Conservation (phyloP, 1,139 yeast genomes). For the Taphrina wiesneri region DNA sequence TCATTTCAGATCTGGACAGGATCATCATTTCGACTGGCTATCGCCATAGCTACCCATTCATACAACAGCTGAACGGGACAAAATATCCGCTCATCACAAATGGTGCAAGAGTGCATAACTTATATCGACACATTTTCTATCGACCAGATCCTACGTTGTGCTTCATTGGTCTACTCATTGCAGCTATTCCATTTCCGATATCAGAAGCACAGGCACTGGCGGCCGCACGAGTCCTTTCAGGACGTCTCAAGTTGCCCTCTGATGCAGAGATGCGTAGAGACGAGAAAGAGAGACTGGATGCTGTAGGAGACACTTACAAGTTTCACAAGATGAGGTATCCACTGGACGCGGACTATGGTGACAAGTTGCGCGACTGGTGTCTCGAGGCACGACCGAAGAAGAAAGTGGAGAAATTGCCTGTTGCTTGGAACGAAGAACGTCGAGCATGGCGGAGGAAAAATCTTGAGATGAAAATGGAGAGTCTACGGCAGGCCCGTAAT, state of each 20-base stretch:
- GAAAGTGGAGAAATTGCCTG: slow-evolving; percentile 17
- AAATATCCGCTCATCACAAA: slow-evolving; percentile 49
- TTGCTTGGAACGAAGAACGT: slow-evolving; percentile 20
- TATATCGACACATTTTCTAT: slow-evolving; percentile 58
- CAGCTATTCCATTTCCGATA: slow-evolving; percentile 60
- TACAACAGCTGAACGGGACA: slow-evolving; percentile 45
- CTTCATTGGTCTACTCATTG: slow-evolving; percentile 55
- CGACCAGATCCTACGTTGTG: slow-evolving; percentile 59
- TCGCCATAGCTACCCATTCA: slow-evolving; percentile 20
- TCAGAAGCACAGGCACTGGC: slow-evolving; percentile 51
- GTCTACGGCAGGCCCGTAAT: slow-evolving; percentile 6
- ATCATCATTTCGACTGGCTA: slow-evolving; percentile 58
- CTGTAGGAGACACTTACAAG: slow-evolving; percentile 47
- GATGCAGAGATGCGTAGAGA: slow-evolving; percentile 49
- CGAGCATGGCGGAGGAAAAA: slow-evolving; percentile 15
- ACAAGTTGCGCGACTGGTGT: slow-evolving; percentile 11
- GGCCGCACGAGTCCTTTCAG: slow-evolving; percentile 58
- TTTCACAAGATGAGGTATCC: slow-evolving; percentile 33
- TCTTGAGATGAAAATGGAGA: slow-evolving; percentile 16
- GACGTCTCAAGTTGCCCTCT: slow-evolving; percentile 52
- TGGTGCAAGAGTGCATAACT: slow-evolving; percentile 53
- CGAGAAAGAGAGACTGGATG: slow-evolving; percentile 48
- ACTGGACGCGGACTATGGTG: slow-evolving; percentile 17
- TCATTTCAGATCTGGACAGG: slow-evolving; percentile 51
- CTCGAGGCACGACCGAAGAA: slow-evolving; percentile 1